Conservation (phyloP, 345 rosid genomes). For the Eucalyptus melliodora region DNA sequence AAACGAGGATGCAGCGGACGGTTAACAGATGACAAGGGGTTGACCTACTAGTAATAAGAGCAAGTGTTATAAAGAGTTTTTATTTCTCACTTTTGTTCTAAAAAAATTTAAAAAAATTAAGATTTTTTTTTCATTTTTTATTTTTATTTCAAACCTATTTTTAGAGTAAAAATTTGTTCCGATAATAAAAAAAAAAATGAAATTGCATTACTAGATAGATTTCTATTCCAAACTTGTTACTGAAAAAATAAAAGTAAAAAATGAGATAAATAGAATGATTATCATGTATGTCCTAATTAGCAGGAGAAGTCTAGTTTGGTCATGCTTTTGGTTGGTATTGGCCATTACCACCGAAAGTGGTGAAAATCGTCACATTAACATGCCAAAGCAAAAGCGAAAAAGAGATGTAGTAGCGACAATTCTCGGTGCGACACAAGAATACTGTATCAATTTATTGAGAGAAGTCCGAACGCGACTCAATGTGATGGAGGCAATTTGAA, state of each 20-base stretch:
- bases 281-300: too few species aligned
- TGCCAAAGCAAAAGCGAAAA: background rate
- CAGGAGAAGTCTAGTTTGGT: too few species aligned
- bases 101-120: too few species aligned
- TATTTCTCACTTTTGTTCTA: too few species aligned
- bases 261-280: too few species aligned
- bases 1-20: accelerated
- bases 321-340: too few species aligned
- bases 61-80: too few species aligned
- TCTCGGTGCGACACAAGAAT: background rate
- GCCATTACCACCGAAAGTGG: too few species aligned
- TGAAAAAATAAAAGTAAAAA: accelerated
- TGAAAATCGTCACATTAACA: background rate
- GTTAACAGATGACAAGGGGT: too few species aligned
- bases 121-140: accelerated
- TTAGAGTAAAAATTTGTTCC: accelerated
- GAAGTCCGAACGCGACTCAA: background rate
- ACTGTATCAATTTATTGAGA: background rate
- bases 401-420: background rate
- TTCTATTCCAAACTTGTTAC: accelerated
- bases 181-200: accelerated
- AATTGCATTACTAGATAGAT: too few species aligned
- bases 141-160: accelerated
- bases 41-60: accelerated
- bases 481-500: background rate